Percentiles rank a stretch among this genome's conserved stretches.
These are phyloP conservation scores for Pinus albicaulis DNA, from an alignment of 75 land plant species.

Conservation along the genomic window DNA sequence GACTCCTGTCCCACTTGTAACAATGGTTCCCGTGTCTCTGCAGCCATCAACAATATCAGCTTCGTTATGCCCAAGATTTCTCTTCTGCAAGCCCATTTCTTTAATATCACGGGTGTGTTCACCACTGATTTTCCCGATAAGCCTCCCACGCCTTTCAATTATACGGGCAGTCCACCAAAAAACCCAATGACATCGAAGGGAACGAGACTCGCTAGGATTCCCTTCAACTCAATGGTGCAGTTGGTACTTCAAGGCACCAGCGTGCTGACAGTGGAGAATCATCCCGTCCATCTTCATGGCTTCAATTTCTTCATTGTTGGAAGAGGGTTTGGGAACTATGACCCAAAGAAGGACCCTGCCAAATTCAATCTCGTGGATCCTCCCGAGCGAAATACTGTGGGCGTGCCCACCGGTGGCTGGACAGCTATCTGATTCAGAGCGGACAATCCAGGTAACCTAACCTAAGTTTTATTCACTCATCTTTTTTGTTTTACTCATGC, in stretches of 20 bases:
- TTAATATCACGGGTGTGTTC: slow-evolving; percentile 21
- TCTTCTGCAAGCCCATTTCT: slow-evolving; percentile 14
- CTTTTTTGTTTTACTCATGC: too few species aligned
- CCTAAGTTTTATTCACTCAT: too few species aligned
- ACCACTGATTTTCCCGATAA: slow-evolving; percentile 44
- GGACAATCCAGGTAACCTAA: slow-evolving; percentile 59
- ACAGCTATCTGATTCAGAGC: slow-evolving; percentile 59
- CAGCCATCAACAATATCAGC: slow-evolving; percentile 29
- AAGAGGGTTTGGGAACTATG: slow-evolving; percentile 42
- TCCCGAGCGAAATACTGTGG: slow-evolving; percentile 55
- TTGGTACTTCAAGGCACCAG: slow-evolving; percentile 54
- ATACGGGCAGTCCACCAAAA: slow-evolving; percentile 33
- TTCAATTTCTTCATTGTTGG: slow-evolving; percentile 54
- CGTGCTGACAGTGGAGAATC: slow-evolving; percentile 34
- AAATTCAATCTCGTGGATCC: slow-evolving; percentile 62
- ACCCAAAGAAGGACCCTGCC: slow-evolving; percentile 21
- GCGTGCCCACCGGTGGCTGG: slow-evolving; percentile 65
- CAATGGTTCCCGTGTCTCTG: slow-evolving; percentile 14
- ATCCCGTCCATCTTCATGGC: slow-evolving; percentile 64
- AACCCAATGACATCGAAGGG: slow-evolving; percentile 21
- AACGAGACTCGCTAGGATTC: slow-evolving; percentile 26
- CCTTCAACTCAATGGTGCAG: slow-evolving; percentile 49
- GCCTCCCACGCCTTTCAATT: slow-evolving; percentile 36
- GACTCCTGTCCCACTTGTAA: slow-evolving; percentile 18
- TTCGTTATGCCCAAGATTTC: slow-evolving; percentile 20